Conservation (phyloP, 495 filamentous ascomycete genomes). For the Lichenothelia convexa region DNA sequence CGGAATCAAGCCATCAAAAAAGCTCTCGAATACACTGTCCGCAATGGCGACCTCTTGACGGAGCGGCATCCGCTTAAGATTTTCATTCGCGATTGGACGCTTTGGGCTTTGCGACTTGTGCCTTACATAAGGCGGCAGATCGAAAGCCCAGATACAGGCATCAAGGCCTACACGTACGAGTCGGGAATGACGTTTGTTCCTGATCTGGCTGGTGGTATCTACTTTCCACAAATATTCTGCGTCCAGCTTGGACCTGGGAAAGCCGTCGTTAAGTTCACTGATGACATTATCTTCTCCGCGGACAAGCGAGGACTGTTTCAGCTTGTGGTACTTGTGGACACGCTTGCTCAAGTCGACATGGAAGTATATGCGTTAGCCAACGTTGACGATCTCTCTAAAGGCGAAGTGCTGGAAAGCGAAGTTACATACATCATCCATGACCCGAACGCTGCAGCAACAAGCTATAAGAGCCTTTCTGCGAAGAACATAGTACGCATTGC, state of each 20-base stretch:
- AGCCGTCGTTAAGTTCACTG: not conserved
- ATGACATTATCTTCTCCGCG: not conserved
- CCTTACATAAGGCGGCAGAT: constrained; percentile 4
- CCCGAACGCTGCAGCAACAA: too few relatives aligned
- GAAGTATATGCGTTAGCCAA: too few relatives aligned
- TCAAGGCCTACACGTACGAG: not conserved
- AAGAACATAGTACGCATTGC: too few relatives aligned
- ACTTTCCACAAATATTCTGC: not conserved
- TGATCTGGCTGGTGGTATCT: not conserved
- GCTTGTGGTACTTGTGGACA: not conserved
- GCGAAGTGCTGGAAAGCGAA: too few relatives aligned
- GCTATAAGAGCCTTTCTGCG: too few relatives aligned
- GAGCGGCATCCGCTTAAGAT: constrained; percentile 14
- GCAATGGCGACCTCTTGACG: constrained; percentile 20
- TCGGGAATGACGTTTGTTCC: not conserved
- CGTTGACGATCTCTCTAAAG: too few relatives aligned
- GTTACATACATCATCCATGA: too few relatives aligned
- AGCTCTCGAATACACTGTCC: constrained; percentile 19
- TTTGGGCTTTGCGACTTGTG: constrained; percentile 19
- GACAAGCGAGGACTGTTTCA: not conserved
- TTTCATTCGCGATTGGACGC: constrained; percentile 19
- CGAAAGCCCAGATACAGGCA: not conserved
- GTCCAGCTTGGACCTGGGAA: too few relatives aligned
- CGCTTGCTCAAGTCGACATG: too few relatives aligned
- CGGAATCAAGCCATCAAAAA: constrained; percentile 23